Conservation (phyloP, 441 rosid genomes). For the Corymbia calophylla region DNA sequence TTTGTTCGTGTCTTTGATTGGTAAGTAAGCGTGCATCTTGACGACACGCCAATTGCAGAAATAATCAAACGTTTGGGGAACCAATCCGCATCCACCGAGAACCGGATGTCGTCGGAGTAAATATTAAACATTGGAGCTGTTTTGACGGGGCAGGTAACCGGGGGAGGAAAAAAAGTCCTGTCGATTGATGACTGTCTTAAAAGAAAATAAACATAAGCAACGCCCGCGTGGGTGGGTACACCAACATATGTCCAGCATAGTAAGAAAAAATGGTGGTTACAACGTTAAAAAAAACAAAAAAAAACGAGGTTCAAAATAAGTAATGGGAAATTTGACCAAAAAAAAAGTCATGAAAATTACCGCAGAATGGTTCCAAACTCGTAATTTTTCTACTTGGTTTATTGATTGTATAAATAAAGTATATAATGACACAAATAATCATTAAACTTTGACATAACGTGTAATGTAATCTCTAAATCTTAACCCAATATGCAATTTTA, state of each 20-base stretch:
- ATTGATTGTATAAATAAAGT: neutral
- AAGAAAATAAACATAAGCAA: neutral
- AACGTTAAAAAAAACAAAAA: neutral
- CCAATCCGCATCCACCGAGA: neutral
- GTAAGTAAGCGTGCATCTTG: neutral
- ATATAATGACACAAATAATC: too few species aligned
- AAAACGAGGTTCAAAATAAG: neutral
- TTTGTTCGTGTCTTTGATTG: neutral
- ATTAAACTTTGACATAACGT: too few species aligned
- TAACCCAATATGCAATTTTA: rapidly evolving
- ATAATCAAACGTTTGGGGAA: neutral
- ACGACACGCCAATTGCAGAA: neutral
- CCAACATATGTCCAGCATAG: neutral
- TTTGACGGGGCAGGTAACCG: neutral
- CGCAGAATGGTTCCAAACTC: neutral
- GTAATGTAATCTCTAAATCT: rapidly evolving
- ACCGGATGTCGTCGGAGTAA: neutral
- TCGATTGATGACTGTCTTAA: neutral
- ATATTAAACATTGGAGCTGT: neutral
- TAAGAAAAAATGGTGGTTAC: neutral
- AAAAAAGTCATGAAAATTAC: neutral
- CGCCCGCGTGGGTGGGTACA: neutral
- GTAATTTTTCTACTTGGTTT: neutral
- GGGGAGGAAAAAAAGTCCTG: neutral
- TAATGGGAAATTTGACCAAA: neutral